Evolutionary conservation across 306 rosid species (phyloP).

Genomic region (Lathyrus tuberosus): DNA sequence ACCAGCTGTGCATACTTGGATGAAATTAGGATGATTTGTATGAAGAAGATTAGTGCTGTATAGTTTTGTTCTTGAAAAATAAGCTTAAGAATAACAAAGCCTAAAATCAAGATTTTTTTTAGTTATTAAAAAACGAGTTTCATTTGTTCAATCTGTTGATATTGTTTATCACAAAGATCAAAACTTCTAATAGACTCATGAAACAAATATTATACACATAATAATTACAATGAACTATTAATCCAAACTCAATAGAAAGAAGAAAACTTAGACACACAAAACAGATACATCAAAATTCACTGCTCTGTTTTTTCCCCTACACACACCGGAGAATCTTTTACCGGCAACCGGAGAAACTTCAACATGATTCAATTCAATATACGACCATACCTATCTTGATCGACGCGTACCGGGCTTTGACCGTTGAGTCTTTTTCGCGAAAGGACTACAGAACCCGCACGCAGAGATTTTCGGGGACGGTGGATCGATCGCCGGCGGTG

Average conservation of each 20-base stretch:
- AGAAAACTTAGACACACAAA: neutral
- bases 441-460: slow-evolving; percentile 67
- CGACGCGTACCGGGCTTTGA: slow-evolving; percentile 49
- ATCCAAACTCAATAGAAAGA: neutral
- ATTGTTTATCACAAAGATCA: slow-evolving; percentile 17
- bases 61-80: no score
- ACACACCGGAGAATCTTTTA: slow-evolving; percentile 31
- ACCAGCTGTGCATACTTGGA: no score
- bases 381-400: slow-evolving; percentile 36
- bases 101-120: no score
- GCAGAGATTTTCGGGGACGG: slow-evolving; percentile 85
- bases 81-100: no score
- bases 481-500: slow-evolving; percentile 73
- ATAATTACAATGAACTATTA: no score
- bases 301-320: slow-evolving; percentile 6
- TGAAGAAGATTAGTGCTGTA: no score
- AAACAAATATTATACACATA: neutral
- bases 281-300: slow-evolving; percentile 1
- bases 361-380: neutral
- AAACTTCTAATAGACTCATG: slow-evolving; percentile 6
- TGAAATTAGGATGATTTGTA: no score
- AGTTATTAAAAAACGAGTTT: no score
- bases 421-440: slow-evolving; percentile 57
- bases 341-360: slow-evolving; percentile 5
- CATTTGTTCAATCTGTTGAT: no score